Conservation (phyloP, 129 eudicot genomes). For the Solidago caesia region DNA sequence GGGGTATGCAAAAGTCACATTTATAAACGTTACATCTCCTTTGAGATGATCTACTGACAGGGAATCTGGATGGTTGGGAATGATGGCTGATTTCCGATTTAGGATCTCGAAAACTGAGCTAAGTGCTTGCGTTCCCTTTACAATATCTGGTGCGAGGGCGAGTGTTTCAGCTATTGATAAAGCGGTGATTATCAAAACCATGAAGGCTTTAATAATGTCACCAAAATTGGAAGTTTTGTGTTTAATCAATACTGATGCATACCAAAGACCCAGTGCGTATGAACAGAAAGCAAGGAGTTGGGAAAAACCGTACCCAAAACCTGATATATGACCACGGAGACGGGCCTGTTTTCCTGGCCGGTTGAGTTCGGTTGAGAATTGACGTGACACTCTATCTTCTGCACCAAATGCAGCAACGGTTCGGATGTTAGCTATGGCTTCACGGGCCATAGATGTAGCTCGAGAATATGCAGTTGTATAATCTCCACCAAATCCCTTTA, state of each 20-base stretch:
- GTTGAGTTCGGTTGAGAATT: slow-evolving; percentile 48
- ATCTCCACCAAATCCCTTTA: slow-evolving; percentile 87
- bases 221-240: slow-evolving; percentile 53
- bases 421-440: slow-evolving; percentile 75
- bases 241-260: slow-evolving; percentile 60
- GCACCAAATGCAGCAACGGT: slow-evolving; percentile 85
- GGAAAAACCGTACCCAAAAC: slow-evolving; percentile 70
- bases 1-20: slow-evolving; percentile 71
- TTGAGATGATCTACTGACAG: slow-evolving; percentile 28
- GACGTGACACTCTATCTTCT: slow-evolving; percentile 54
- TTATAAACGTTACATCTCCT: slow-evolving; percentile 61
- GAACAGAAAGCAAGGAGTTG: slow-evolving; percentile 64
- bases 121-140: slow-evolving; percentile 87
- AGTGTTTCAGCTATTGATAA: slow-evolving; percentile 77
- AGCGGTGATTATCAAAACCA: slow-evolving; percentile 69
- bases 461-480: slow-evolving; percentile 53
- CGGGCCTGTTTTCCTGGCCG: slow-evolving; percentile 59
- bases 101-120: slow-evolving; percentile 61
- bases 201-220: slow-evolving; percentile 67
- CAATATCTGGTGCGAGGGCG: slow-evolving; percentile 76
- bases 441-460: slow-evolving; percentile 82
- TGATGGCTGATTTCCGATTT: slow-evolving; percentile 51
- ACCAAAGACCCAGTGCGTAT: slow-evolving; percentile 82
- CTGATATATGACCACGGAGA: slow-evolving; percentile 69
- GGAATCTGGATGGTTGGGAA: slow-evolving; percentile 50